Evolutionary conservation across 2,329 filamentous ascomycete species (phyloP).

Genomic region (Rosellinia necatrix): DNA sequence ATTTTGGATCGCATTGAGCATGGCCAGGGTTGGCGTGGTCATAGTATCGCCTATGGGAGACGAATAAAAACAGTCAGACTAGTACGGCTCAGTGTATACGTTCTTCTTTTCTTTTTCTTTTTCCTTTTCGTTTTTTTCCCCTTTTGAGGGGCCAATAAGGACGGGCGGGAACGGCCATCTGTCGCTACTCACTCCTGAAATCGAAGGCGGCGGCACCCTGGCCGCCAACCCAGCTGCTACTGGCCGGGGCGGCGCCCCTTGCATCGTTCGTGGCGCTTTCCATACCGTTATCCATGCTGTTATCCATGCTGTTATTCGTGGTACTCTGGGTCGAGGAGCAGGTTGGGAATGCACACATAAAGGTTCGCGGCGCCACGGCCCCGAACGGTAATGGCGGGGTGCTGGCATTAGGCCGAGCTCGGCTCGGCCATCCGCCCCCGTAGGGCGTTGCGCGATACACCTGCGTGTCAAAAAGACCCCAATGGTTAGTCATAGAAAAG

Average conservation of each 20-base stretch:
- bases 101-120: not conserved
- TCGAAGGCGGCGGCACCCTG: slow-evolving; percentile 41
- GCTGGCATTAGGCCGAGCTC: slow-evolving; percentile 3
- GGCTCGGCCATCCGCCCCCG: slow-evolving; percentile 3
- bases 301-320: not conserved
- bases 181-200: slow-evolving; percentile 36
- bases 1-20: slow-evolving; percentile 71
- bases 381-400: not conserved
- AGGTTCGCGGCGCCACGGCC: not conserved
- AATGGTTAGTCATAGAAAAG: not conserved
- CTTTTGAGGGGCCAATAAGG: no score
- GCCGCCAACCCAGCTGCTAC: slow-evolving; percentile 39
- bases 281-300: not conserved
- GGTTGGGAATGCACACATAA: not conserved
- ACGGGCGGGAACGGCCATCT: not conserved
- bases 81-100: not conserved
- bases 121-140: not conserved
- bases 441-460: not conserved
- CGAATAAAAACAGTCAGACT: slow-evolving; percentile 3
- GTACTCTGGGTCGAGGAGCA: not conserved
- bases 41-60: slow-evolving; percentile 63
- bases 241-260: slow-evolving; percentile 24
- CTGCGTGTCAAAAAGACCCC: not conserved
- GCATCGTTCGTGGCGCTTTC: not conserved
- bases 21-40: slow-evolving; percentile 70